Percentiles rank a stretch among this genome's conserved stretches.
These are phyloP conservation scores for grape (Vitis vinifera) DNA, from an alignment of 164 flowering plant species.

Conservation along the genomic window ASM3070453v1 NC_081805.1:9381501-9382000, in stretches of 20 bases:
- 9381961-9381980: constrained; percentile 77
- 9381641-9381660: not conserved
- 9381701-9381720: not conserved
- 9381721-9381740: not conserved
- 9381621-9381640: not conserved
- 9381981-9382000: constrained; percentile 97
- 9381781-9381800: not conserved
- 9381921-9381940: constrained; percentile 83
- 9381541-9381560: not conserved
- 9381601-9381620: not conserved
- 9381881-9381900: constrained; percentile 78
- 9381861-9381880: constrained; percentile 18
- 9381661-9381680: not conserved
- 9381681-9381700: not conserved
- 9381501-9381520: not conserved
- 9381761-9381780: not conserved
- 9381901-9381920: constrained; percentile 81
- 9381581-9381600: not conserved
- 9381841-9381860: not conserved
- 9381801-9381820: no score
- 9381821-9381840: not conserved
- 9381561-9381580: not conserved
- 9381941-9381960: constrained; percentile 83
- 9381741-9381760: not conserved
- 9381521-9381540: not conserved